These are phyloP conservation scores for Mycogone perniciosa DNA, from an alignment of 2,329 filamentous ascomycete genomes.

Conservation along the genomic window DNA sequence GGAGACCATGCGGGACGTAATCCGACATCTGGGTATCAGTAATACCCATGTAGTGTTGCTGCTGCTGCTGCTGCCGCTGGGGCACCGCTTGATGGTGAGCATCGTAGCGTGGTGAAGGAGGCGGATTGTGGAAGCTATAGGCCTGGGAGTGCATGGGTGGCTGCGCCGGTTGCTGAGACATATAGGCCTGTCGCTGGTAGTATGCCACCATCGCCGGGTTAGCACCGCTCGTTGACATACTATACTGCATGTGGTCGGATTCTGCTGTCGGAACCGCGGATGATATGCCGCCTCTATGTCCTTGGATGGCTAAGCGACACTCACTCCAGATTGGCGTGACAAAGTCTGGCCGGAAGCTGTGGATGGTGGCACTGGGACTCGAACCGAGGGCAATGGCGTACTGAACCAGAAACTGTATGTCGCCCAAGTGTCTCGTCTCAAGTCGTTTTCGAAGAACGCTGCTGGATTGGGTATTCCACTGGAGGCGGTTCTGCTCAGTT, in stretches of 20 bases:
- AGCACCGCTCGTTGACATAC: constrained; percentile 26
- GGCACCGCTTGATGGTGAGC: constrained; percentile 8
- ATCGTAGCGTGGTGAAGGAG: constrained; percentile 10
- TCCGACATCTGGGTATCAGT: constrained; percentile 9
- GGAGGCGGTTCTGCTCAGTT: constrained; percentile 27
- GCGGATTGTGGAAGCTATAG: constrained; percentile 10
- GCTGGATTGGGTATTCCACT: constrained; percentile 38
- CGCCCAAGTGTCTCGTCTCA: constrained; percentile 38
- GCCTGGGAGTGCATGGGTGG: constrained; percentile 12
- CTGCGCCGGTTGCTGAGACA: constrained; percentile 10
- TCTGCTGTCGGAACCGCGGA: constrained; percentile 21
- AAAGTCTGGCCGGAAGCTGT: constrained; percentile 28
- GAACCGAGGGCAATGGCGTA: constrained; percentile 35
- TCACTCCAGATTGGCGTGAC: constrained; percentile 30
- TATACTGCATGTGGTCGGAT: constrained; percentile 30
- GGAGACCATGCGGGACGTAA: constrained; percentile 7
- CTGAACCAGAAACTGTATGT: constrained; percentile 33
- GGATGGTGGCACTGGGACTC: constrained; percentile 21
- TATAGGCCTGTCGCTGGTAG: constrained; percentile 29
- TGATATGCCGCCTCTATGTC: constrained; percentile 24
- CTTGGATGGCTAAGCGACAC: constrained; percentile 29
- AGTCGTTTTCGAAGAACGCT: constrained; percentile 37
- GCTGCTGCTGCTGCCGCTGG: constrained; percentile 5
- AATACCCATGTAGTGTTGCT: constrained; percentile 9
- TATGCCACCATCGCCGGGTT: constrained; percentile 31